phyloP scores from a whole-genome alignment of 345 rosid species.

The Eucalyptus melliodora region DNA sequence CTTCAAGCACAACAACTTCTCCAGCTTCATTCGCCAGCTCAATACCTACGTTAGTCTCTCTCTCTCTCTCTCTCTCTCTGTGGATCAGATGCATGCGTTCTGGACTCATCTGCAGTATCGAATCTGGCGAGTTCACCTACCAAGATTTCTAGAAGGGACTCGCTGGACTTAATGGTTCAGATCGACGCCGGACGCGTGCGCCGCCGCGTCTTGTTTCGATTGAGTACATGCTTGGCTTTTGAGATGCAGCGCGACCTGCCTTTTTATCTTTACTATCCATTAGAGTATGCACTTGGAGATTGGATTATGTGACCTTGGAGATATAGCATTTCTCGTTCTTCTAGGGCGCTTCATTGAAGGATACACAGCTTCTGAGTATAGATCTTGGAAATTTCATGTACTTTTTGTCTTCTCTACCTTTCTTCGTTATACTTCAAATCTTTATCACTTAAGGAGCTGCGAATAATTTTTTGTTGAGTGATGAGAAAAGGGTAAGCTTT shows the following conservation, averaged over 20 bases:
- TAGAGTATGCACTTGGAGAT: background rate
- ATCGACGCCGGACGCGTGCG: background rate
- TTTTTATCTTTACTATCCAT: background rate
- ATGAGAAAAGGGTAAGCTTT: background rate
- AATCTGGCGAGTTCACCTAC: background rate
- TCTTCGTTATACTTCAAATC: background rate
- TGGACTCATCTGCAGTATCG: background rate
- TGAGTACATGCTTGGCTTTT: background rate
- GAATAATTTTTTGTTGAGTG: background rate
- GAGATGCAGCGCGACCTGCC: background rate
- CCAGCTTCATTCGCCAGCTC: conserved; percentile 62
- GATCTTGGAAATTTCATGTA: background rate
- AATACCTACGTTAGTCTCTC: conserved; percentile 43
- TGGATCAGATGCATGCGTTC: background rate
- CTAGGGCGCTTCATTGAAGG: background rate
- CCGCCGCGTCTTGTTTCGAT: background rate
- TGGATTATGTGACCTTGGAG: background rate
- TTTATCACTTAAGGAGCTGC: background rate
- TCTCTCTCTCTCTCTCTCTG: background rate
- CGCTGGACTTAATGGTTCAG: background rate
- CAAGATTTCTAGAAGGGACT: background rate
- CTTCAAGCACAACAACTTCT: conserved; percentile 71
- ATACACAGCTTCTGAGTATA: background rate
- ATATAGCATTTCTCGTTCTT: background rate
- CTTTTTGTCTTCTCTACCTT: background rate